Percentiles rank a stretch among this genome's conserved stretches.
Conservation (phyloP, 139 green algal species). For the Coelastrella sp. region DNA sequence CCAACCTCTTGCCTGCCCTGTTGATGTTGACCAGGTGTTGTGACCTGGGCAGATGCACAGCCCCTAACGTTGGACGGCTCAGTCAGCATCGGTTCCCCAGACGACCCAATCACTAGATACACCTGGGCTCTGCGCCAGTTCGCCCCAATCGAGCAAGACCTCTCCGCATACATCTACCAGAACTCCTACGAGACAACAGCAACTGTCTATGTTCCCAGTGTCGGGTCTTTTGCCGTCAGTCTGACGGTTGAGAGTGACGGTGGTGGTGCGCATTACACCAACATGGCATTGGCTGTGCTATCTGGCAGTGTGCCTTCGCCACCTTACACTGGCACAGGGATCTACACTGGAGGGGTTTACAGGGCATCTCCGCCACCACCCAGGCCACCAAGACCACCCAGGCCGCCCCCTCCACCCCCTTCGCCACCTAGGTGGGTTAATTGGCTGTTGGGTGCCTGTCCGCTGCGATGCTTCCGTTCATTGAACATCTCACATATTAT, state of each 20-base stretch:
- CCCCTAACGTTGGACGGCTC: slow-evolving; percentile 21
- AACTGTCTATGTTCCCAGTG: too few relatives aligned
- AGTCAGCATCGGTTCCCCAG: background rate
- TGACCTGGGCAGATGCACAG: background rate
- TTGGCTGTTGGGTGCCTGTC: too few relatives aligned
- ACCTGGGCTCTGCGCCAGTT: slow-evolving; percentile 18
- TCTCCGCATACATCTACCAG: slow-evolving; percentile 9
- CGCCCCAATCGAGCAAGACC: slow-evolving; percentile 22
- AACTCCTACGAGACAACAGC: too few relatives aligned
- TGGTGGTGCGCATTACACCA: slow-evolving; percentile 33
- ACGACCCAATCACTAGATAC: background rate
- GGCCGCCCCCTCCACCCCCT: background rate
- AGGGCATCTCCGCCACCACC: background rate
- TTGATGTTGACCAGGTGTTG: too few relatives aligned
- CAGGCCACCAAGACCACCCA: background rate
- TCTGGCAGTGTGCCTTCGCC: background rate
- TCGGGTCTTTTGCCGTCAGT: slow-evolving; percentile 21
- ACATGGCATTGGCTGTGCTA: slow-evolving; percentile 38
- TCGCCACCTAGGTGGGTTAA: too few relatives aligned
- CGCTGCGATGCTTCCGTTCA: too few relatives aligned
- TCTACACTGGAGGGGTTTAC: too few relatives aligned
- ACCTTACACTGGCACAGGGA: too few relatives aligned
- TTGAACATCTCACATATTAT: too few relatives aligned
- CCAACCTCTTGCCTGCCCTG: too few relatives aligned
- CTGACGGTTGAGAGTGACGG: slow-evolving; percentile 9